Evolutionary conservation across 306 rosid genomes (phyloP).

Genomic region (Cicer chorassanicum): DNA sequence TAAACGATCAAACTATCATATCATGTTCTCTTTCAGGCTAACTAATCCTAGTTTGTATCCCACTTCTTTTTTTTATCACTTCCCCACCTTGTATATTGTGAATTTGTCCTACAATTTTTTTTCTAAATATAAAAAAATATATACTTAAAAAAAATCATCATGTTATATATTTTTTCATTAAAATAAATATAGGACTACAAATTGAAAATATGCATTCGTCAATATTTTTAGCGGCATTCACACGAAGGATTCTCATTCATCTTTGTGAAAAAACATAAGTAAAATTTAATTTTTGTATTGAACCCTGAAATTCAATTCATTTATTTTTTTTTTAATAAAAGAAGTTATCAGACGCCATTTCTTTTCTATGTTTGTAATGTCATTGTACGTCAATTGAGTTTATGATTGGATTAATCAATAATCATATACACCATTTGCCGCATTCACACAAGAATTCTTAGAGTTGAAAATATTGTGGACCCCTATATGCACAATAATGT

Average conservation of each 20-base stretch:
- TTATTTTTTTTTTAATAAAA: too few relatives aligned
- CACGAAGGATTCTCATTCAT: not conserved
- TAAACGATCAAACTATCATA: not conserved
- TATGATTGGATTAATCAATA: conserved; percentile 6
- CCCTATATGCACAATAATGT: conserved; percentile 1
- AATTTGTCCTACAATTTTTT: not conserved
- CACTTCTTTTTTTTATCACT: not conserved
- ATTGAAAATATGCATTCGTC: too few relatives aligned
- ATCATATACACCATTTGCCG: conserved; percentile 17
- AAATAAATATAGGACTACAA: not conserved
- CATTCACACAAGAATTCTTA: conserved; percentile 31
- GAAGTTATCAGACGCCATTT: not conserved
- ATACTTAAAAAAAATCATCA: too few relatives aligned
- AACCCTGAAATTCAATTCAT: not conserved
- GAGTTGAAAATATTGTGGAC: conserved; percentile 37
- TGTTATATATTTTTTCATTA: too few relatives aligned
- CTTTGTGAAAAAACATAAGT: not conserved
- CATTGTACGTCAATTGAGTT: conserved; percentile 3
- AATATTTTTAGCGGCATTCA: too few relatives aligned
- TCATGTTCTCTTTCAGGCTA: not conserved
- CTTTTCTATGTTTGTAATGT: not conserved
- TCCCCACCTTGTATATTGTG: not conserved
- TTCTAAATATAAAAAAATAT: not conserved
- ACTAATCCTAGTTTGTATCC: not conserved
- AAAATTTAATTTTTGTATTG: not conserved